Percentiles rank a stretch among this genome's conserved stretches.
Evolutionary conservation across 768 basidiomycete genomes (phyloP).

Genomic region (Suillus decipiens): DNA sequence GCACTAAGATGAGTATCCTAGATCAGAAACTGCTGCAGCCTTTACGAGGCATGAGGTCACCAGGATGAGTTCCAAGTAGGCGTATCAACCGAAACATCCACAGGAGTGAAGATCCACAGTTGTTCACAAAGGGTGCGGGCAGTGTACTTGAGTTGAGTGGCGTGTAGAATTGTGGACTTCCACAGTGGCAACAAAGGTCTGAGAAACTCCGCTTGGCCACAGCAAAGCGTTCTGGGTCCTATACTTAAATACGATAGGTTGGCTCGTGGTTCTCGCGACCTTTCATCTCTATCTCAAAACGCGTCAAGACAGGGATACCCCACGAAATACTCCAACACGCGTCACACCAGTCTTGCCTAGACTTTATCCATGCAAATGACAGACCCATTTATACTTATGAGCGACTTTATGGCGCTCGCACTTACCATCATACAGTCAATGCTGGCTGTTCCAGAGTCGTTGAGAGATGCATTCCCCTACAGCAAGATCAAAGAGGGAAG

Average conservation of each 20-base stretch:
- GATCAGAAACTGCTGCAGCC: background rate
- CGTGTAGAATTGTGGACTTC: background rate
- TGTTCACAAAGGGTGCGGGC: background rate
- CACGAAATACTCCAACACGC: slow-evolving; percentile 5
- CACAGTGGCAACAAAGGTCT: slow-evolving; percentile 6
- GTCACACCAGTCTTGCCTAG: background rate
- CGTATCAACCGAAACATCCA: background rate
- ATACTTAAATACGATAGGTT: background rate
- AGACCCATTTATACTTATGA: background rate
- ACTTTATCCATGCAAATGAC: background rate
- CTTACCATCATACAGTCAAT: background rate
- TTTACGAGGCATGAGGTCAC: background rate
- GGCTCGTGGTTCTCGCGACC: background rate
- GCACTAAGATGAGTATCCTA: background rate
- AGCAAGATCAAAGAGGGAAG: background rate
- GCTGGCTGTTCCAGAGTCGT: background rate
- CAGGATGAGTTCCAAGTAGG: background rate
- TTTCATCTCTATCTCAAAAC: background rate
- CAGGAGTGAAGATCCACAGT: background rate
- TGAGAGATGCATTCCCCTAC: background rate
- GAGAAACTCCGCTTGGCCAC: slow-evolving; percentile 3
- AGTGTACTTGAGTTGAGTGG: background rate
- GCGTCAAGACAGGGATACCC: background rate
- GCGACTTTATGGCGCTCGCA: background rate
- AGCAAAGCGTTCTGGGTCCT: background rate